Conservation (phyloP, 192 early-diverging fungal genomes). For the Hyaloraphidium curvatum region DNA sequence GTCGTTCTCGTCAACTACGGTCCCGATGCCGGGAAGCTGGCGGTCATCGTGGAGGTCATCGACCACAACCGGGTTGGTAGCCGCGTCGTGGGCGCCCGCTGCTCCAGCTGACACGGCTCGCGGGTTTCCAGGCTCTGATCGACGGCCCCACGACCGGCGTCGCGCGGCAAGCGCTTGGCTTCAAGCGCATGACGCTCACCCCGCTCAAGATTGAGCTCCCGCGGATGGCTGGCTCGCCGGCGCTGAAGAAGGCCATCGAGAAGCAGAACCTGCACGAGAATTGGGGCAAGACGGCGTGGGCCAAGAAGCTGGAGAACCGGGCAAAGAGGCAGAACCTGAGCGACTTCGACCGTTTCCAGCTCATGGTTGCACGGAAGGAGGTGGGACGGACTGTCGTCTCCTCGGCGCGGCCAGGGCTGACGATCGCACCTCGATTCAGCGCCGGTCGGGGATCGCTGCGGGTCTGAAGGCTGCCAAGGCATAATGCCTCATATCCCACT, state of each 20-base stretch:
- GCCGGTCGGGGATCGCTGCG: too few relatives aligned
- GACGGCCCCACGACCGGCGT: conserved; percentile 96
- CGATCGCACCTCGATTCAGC: too few relatives aligned
- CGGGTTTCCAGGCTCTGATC: conserved; percentile 49
- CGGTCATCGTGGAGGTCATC: conserved; percentile 96
- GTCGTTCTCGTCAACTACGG: conserved; percentile 93
- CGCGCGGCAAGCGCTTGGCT: conserved; percentile 62
- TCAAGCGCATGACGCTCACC: conserved; percentile 83
- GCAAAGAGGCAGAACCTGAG: conserved; percentile 49
- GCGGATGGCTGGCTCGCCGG: conserved; percentile 52
- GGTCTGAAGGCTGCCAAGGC: too few relatives aligned
- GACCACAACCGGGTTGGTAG: conserved; percentile 91
- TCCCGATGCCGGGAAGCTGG: conserved; percentile 86
- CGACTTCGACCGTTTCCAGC: conserved; percentile 99
- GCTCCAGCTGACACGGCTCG: too few relatives aligned
- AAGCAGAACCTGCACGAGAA: conserved; percentile 57
- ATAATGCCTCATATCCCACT: too few relatives aligned
- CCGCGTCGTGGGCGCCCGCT: too few relatives aligned
- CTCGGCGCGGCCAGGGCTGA: too few relatives aligned
- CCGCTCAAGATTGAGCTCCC: conserved; percentile 69
- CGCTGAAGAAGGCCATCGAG: conserved; percentile 62
- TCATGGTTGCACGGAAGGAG: conserved; percentile 82
- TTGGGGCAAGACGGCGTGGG: conserved; percentile 85
- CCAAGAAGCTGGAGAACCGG: conserved; percentile 84
- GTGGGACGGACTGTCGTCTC: too few relatives aligned